A percentile compares a stretch with the other conserved stretches of the same genome.
phyloP scores from a whole-genome alignment of 345 rosid genomes.

The Salix purpurea region DNA sequence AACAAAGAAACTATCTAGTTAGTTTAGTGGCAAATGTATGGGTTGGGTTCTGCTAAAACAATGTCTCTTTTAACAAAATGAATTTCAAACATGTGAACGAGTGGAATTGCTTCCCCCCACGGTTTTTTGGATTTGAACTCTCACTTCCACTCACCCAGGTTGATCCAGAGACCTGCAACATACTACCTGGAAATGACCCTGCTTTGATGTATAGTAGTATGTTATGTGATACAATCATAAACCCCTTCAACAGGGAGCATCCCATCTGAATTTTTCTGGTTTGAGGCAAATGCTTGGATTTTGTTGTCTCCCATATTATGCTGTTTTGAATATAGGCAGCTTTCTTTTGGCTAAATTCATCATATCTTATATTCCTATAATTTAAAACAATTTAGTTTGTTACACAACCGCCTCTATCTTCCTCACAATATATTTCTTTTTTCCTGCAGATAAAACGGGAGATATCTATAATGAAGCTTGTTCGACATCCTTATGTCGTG shows the following conservation, averaged over 20 bases:
- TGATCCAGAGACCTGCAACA: too few species aligned
- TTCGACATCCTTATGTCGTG: slow-evolving; percentile 89
- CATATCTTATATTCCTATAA: neutral
- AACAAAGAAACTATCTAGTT: too few species aligned
- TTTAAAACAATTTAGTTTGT: neutral
- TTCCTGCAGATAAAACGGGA: slow-evolving; percentile 79
- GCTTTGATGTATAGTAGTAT: too few species aligned
- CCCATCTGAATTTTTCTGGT: neutral
- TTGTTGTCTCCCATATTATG: neutral
- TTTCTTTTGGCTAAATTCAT: neutral
- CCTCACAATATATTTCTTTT: neutral
- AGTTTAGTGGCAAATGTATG: too few species aligned
- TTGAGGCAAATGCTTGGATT: neutral
- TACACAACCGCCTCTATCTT: neutral
- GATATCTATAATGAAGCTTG: slow-evolving; percentile 98
- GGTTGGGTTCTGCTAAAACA: too few species aligned
- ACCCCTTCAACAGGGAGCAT: neutral
- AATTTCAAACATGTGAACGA: too few species aligned
- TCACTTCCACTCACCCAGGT: too few species aligned
- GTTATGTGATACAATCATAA: neutral
- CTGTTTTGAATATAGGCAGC: neutral
- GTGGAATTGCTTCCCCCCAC: too few species aligned
- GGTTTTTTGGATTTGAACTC: too few species aligned
- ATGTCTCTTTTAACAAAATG: too few species aligned
- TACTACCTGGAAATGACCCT: too few species aligned